Evolutionary conservation across 169 alveolate species (phyloP), one percentile per base, ranked within the genome.

Genomic region (Cardiosporidium cionae): DNA sequence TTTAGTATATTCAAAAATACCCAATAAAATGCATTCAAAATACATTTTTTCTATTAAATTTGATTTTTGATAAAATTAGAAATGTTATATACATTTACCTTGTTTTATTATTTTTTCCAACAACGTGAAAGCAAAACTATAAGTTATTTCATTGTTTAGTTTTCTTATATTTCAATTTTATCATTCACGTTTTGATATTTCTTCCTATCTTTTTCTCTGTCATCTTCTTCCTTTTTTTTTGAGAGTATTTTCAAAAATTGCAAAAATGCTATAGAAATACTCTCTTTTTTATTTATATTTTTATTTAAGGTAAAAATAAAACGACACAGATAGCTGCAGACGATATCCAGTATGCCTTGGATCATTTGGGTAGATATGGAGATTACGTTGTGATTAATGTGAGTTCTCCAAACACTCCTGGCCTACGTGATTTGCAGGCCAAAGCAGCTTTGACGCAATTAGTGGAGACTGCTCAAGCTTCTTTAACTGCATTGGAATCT

Each of bases 381-480:
- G 95, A 90, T 71, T 90, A 86, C 35, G 54, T 90, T 5, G 90
- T 90, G 29, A 77, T 90, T 9, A 90, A 90, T 37, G 88, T 90
- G 25, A 86, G 92, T 63, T 88, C 94, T 28, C 95, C 95, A 0
- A 90, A 90, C 80, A 90, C 95, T 1, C 90, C 90, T 32, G 88
- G 90, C 4, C 80, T 90, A 63, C 87, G 95, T 22, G 89, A 84
- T 27, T 79, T 82, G 58, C 91, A 87, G 78, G 67, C 70, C n/a
- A 44, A n/a, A n/a, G n/a, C 27, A 16, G 58, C 58, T 44, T 44
- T 44, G n/a, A 44, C 16, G 58, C 27, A 44, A 44, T 16, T 44
- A 44, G n/a, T 44, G 16, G n/a, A 16, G 58, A 44, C n/a, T 16
- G 58, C 58, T 44, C 58, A 44, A n/a, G 58, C 16, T n/a, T 16